Conservation (phyloP, 176 grass and related monocot genomes). For the Canna indica region DNA sequence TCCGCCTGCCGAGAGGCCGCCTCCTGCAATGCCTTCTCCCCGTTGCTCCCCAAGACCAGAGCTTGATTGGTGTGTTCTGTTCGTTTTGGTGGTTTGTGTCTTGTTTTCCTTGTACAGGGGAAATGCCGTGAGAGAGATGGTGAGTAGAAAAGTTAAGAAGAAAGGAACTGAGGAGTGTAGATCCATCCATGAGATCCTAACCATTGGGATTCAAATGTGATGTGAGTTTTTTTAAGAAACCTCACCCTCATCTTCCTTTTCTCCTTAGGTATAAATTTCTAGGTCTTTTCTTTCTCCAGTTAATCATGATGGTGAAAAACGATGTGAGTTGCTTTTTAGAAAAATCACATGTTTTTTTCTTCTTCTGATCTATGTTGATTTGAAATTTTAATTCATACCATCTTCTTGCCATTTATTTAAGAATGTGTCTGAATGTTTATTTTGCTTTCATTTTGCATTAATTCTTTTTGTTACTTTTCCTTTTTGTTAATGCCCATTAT, state of each 20-base stretch:
- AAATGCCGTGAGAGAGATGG: not conserved
- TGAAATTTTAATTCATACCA: not conserved
- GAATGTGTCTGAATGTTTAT: not conserved
- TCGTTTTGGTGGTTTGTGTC: not conserved
- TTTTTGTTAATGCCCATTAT: not conserved
- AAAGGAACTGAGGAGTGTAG: not conserved
- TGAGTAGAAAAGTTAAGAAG: not conserved
- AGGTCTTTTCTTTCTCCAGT: not conserved
- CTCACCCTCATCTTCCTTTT: not conserved
- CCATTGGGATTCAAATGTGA: not conserved
- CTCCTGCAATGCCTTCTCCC: not conserved
- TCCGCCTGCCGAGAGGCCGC: not conserved
- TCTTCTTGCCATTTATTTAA: not conserved
- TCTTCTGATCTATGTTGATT: not conserved
- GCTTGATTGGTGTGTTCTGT: not conserved
- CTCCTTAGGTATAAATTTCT: not conserved
- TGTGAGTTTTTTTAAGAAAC: not conserved
- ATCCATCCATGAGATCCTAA: conserved; percentile 1
- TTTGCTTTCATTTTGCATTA: not conserved
- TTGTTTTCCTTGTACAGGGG: not conserved
- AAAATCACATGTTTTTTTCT: not conserved
- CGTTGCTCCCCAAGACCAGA: conserved; percentile 3
- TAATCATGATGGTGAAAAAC: not conserved
- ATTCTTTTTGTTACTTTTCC: not conserved
- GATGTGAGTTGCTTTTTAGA: not conserved